Evolutionary conservation across 768 basidiomycete species (phyloP).

Genomic region (Collybia sp.): DNA sequence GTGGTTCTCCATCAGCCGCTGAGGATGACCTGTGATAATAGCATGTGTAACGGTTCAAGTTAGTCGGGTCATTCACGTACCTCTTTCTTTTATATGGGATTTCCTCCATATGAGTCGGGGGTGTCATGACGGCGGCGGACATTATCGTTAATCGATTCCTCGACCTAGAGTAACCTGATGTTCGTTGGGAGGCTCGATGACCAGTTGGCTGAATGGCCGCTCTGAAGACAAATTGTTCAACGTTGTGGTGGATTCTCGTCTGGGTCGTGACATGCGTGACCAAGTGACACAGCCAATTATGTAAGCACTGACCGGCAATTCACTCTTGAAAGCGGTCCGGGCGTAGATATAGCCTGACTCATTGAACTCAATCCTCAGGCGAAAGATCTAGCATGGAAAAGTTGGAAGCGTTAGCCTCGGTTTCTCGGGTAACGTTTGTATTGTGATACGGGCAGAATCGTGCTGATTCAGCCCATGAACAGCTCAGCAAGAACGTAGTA

Average conservation of each 20-base stretch:
- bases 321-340: too few species aligned
- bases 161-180: conserved; percentile 1
- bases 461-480: conserved; percentile 3
- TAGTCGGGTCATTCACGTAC: conserved; percentile 15
- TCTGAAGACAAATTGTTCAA: too few species aligned
- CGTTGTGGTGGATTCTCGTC: too few species aligned
- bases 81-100: conserved; percentile 45
- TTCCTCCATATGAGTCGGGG: conserved; percentile 21
- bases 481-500: conserved; percentile 68
- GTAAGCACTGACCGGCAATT: too few species aligned
- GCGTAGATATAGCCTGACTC: too few species aligned
- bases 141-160: conserved; percentile 20
- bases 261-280: too few species aligned
- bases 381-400: conserved; percentile 10
- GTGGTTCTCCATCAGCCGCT: conserved; percentile 32
- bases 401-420: conserved; percentile 16
- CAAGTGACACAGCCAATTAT: too few species aligned
- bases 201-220: too few species aligned
- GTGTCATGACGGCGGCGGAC: conserved; percentile 34
- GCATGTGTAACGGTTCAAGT: too few species aligned
- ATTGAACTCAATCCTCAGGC: too few species aligned
- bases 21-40: conserved; percentile 41
- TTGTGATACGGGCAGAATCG: neutral
- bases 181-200: neutral
- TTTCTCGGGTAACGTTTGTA: conserved; percentile 31